Conservation (phyloP, 2,329 filamentous ascomycete genomes). For the Tolypocladium ovalisporum region DNA sequence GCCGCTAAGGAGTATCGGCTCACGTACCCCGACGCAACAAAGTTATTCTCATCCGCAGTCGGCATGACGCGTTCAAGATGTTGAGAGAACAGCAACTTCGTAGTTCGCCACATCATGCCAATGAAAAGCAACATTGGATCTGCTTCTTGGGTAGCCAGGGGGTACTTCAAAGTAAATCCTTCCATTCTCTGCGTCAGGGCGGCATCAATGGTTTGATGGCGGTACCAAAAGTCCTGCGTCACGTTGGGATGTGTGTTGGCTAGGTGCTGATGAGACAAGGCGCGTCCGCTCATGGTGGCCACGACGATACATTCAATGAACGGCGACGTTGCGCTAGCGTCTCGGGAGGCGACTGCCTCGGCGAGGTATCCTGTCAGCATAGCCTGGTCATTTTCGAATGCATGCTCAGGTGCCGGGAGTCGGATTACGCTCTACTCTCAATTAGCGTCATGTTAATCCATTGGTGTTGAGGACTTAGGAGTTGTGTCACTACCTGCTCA, state of each 20-base stretch:
- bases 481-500: constrained; percentile 11
- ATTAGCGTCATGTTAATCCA: not conserved
- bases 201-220: not conserved
- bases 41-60: not conserved
- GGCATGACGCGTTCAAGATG: not conserved
- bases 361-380: constrained; percentile 14
- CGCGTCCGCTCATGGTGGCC: constrained; percentile 12
- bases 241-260: not conserved
- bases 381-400: constrained; percentile 22
- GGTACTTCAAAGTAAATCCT: not conserved
- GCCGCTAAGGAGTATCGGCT: not conserved
- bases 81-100: not conserved
- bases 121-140: not conserved
- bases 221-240: not conserved
- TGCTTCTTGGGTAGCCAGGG: not conserved
- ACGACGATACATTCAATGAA: constrained; percentile 22
- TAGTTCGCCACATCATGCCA: not conserved
- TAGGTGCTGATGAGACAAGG: not conserved
- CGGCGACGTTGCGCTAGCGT: constrained; percentile 13
- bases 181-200: not conserved
- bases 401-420: constrained; percentile 21
- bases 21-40: not conserved
- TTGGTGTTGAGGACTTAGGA: not conserved
- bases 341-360: constrained; percentile 15
- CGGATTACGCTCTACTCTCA: constrained; percentile 19